Conservation (phyloP, 1,284 basidiomycete genomes). For the Pisolithus thermaeus region DNA sequence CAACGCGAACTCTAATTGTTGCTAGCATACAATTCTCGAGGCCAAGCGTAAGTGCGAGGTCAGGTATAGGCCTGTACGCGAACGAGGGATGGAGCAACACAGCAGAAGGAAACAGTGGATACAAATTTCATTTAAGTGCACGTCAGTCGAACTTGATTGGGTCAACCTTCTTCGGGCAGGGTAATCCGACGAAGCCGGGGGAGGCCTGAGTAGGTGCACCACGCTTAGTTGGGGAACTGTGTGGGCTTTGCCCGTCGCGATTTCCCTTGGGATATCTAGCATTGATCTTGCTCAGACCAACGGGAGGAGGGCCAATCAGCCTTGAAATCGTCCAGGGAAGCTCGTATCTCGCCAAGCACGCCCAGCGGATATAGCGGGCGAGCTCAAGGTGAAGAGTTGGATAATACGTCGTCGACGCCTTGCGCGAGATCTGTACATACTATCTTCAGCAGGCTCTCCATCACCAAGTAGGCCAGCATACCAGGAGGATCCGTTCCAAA, state of each 20-base stretch:
- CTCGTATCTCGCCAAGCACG: constrained; percentile 59
- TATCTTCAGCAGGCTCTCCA: not conserved
- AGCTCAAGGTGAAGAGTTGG: constrained; percentile 89
- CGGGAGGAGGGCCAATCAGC: constrained; percentile 64
- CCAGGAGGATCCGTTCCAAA: constrained; percentile 75
- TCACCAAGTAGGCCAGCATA: constrained; percentile 29
- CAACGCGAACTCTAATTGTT: no score
- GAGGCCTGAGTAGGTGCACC: constrained; percentile 7
- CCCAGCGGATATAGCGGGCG: constrained; percentile 72
- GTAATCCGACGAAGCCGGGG: constrained; percentile 14
- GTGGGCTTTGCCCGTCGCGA: constrained; percentile 12
- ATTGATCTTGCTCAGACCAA: constrained; percentile 42
- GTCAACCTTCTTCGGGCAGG: constrained; percentile 21
- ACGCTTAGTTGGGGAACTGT: constrained; percentile 19
- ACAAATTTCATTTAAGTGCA: not conserved
- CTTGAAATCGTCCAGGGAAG: constrained; percentile 71
- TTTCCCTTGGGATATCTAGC: constrained; percentile 8
- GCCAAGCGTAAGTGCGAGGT: no score
- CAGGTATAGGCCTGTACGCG: no score
- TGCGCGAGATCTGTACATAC: constrained; percentile 71
- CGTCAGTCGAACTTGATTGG: constrained; percentile 22
- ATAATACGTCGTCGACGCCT: constrained; percentile 90
- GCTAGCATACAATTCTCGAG: no score
- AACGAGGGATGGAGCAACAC: no score
- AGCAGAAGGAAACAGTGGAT: no score